A percentile compares a stretch with the other conserved stretches of the same genome.
phyloP scores from a whole-genome alignment of 345 rosid species.

The Syzygium aromaticum region DNA sequence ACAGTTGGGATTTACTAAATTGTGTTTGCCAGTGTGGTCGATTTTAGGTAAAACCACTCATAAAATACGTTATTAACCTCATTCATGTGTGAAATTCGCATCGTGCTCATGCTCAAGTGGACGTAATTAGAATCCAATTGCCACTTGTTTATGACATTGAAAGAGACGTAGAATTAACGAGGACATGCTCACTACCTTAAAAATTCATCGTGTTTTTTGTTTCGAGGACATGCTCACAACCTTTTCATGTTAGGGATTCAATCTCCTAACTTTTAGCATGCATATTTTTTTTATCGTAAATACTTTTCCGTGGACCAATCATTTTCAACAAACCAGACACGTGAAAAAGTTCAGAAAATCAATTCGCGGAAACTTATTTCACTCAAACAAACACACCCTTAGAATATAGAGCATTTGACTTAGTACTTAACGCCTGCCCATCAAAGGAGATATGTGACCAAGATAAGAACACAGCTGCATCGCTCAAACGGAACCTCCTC shows the following conservation, averaged over 20 bases:
- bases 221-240: rapidly evolving
- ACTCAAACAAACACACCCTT: no score
- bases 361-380: neutral
- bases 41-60: neutral
- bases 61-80: neutral
- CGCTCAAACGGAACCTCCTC: neutral
- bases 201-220: neutral
- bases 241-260: neutral
- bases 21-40: neutral
- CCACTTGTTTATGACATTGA: neutral
- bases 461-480: neutral
- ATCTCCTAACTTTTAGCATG: neutral
- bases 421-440: neutral
- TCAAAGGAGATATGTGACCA: neutral
- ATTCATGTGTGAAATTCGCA: neutral
- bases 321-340: no score
- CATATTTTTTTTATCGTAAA: neutral
- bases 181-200: neutral
- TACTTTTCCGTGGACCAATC: neutral
- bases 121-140: neutral
- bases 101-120: neutral
- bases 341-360: neutral
- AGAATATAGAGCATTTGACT: neutral
- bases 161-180: neutral
- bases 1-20: neutral